These are phyloP conservation scores for Metschnikowia continentalis DNA, from an alignment of 805 yeast species.

Conservation along the genomic window DNA sequence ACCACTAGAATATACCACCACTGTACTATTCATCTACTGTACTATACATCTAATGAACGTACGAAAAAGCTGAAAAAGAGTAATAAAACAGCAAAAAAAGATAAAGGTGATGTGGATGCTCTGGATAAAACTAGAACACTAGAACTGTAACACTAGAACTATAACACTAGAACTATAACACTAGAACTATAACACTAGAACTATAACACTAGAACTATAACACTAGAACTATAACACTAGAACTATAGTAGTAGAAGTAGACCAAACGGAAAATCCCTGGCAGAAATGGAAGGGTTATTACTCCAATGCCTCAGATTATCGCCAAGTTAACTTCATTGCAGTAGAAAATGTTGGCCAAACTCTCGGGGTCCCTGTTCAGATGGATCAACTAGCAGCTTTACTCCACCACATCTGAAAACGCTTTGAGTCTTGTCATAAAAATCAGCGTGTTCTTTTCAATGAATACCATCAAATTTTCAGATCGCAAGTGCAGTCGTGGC, in stretches of 20 bases:
- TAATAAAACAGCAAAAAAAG: background rate
- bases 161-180: no score
- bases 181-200: background rate
- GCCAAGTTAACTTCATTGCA: constrained; percentile 77
- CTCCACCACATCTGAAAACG: constrained; percentile 75
- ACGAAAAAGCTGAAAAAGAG: background rate
- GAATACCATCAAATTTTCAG: constrained; percentile 95
- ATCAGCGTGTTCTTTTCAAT: constrained; percentile 84
- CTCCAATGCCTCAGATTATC: constrained; percentile 17
- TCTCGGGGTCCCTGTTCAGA: constrained; percentile 91
- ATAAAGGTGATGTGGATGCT: background rate
- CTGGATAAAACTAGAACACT: constrained; percentile 6
- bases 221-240: no score
- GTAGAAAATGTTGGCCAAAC: constrained; percentile 90
- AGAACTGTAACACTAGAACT: no score
- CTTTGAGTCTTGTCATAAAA: constrained; percentile 60
- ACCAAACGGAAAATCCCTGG: no score
- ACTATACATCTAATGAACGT: background rate
- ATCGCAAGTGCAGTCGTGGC: constrained; percentile 95
- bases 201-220: no score
- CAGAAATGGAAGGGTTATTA: background rate
- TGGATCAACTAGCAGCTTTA: constrained; percentile 98
- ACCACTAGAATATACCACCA: no score
- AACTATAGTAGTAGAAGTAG: no score
- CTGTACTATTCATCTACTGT: no score